A percentile compares a stretch with the other conserved stretches of the same genome.
Evolutionary conservation across 805 yeast species (phyloP).

Genomic region (Cyberlindnera misumaiensis): DNA sequence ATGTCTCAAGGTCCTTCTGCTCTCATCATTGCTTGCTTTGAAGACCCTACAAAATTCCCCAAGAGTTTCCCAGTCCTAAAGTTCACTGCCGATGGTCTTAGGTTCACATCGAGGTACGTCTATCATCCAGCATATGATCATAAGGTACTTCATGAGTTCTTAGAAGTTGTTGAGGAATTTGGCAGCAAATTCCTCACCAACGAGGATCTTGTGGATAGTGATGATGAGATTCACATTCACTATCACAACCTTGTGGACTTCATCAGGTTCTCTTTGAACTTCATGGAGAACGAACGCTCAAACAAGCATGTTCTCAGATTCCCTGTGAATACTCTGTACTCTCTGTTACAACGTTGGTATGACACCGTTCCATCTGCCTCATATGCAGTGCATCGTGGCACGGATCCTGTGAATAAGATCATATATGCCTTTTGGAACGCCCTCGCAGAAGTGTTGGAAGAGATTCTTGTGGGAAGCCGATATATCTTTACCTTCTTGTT

Average conservation of each 20-base stretch:
- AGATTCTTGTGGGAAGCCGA: conserved; percentile 10
- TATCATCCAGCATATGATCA: conserved; percentile 19
- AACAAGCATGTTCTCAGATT: conserved; percentile 11
- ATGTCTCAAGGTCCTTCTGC: conserved; percentile 18
- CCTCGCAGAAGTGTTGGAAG: conserved; percentile 12
- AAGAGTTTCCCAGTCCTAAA: conserved; percentile 7
- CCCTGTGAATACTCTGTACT: conserved; percentile 14
- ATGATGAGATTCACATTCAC: conserved; percentile 4
- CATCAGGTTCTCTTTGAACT: conserved; percentile 4
- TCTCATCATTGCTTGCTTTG: conserved; percentile 9
- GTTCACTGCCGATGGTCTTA: conserved; percentile 14
- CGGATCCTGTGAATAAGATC: conserved; percentile 9
- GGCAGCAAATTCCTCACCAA: conserved; percentile 9
- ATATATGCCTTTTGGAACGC: conserved; percentile 16
- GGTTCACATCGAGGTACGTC: conserved; percentile 13
- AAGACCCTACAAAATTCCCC: conserved; percentile 13
- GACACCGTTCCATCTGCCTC: conserved; percentile 12
- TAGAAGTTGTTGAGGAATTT: conserved; percentile 13
- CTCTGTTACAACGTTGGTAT: conserved; percentile 14
- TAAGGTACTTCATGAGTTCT: conserved; percentile 13
- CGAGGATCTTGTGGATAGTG: conserved; percentile 4
- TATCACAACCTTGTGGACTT: conserved; percentile 7
- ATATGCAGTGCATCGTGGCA: conserved; percentile 9
- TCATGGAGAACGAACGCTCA: conserved; percentile 7
- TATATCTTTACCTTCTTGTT: conserved; percentile 18